A percentile compares a stretch with the other conserved stretches of the same genome.
phyloP scores from a whole-genome alignment of 2,329 filamentous ascomycete species.

The Pseudogymnoascus destructans region DNA sequence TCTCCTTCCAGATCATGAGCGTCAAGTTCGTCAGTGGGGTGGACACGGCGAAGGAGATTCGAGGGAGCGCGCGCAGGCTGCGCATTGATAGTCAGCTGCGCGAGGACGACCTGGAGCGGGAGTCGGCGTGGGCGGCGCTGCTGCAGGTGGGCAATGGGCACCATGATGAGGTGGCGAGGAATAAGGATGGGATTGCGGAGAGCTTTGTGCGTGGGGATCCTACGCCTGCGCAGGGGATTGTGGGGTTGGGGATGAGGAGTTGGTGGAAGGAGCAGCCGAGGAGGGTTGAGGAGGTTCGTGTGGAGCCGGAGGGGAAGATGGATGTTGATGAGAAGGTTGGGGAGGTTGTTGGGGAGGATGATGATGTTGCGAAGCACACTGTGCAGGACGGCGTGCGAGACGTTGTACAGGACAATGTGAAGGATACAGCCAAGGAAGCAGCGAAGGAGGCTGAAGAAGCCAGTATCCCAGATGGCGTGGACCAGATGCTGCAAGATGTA shows the following conservation, averaged over 20 bases:
- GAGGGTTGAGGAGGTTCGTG: neutral
- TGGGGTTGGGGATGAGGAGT: slow-evolving; percentile 10
- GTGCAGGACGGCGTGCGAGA: neutral
- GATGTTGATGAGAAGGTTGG: neutral
- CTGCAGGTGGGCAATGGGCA: slow-evolving; percentile 6
- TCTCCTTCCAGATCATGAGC: slow-evolving; percentile 74
- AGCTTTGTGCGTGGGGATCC: slow-evolving; percentile 10
- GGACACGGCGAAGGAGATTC: slow-evolving; percentile 33
- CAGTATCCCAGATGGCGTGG: slow-evolving; percentile 5
- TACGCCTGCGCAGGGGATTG: neutral
- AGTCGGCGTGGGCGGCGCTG: slow-evolving; percentile 8
- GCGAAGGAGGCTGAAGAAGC: slow-evolving; percentile 42
- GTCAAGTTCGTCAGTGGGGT: slow-evolving; percentile 79
- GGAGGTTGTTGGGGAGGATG: neutral
- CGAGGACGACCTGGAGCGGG: slow-evolving; percentile 16
- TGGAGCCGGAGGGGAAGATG: neutral
- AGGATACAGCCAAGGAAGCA: slow-evolving; percentile 25
- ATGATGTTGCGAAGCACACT: neutral
- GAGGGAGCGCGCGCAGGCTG: slow-evolving; percentile 30
- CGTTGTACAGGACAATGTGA: slow-evolving; percentile 37
- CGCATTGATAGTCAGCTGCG: slow-evolving; percentile 14
- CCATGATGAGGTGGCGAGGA: neutral
- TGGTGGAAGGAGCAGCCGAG: slow-evolving; percentile 10
- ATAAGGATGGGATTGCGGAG: neutral
- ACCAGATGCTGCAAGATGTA: slow-evolving; percentile 3